These are phyloP conservation scores for Entomophthora muscae DNA, from an alignment of 371 early-diverging fungal genomes.

Conservation along the genomic window DNA sequence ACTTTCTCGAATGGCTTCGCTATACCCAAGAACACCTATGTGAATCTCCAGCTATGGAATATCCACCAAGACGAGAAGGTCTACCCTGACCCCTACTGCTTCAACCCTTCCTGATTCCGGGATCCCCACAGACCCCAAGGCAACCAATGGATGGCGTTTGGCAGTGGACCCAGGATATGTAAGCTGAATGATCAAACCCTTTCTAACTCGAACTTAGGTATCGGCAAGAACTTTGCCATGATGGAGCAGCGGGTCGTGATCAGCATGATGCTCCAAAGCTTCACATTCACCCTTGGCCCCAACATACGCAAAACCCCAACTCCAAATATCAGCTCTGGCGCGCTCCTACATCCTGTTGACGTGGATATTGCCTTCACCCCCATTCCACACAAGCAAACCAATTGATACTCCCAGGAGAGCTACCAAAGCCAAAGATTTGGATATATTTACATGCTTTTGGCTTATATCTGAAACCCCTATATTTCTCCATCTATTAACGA, in stretches of 20 bases:
- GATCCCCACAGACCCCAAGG: background rate
- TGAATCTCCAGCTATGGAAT: background rate
- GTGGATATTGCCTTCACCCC: background rate
- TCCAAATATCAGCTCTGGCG: background rate
- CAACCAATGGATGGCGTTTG: constrained; percentile 5
- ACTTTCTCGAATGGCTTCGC: background rate
- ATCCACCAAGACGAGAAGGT: background rate
- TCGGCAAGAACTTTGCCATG: constrained; percentile 18
- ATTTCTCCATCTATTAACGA: no score
- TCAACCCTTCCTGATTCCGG: background rate
- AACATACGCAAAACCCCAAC: background rate
- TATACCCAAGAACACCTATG: constrained; percentile 3
- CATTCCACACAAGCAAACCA: no score
- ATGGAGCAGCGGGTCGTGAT: constrained; percentile 17
- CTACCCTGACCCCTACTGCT: background rate
- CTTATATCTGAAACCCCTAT: no score
- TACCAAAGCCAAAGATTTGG: no score
- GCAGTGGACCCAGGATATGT: constrained; percentile 8
- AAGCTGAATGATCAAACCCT: background rate
- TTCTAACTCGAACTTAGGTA: constrained; percentile 9
- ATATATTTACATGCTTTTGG: no score
- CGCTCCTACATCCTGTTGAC: background rate
- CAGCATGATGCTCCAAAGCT: constrained; percentile 13
- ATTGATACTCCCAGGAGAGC: no score
- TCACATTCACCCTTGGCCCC: background rate